Evolutionary conservation across 306 rosid species (phyloP).

Genomic region (Pterocarpus santalinus): DNA sequence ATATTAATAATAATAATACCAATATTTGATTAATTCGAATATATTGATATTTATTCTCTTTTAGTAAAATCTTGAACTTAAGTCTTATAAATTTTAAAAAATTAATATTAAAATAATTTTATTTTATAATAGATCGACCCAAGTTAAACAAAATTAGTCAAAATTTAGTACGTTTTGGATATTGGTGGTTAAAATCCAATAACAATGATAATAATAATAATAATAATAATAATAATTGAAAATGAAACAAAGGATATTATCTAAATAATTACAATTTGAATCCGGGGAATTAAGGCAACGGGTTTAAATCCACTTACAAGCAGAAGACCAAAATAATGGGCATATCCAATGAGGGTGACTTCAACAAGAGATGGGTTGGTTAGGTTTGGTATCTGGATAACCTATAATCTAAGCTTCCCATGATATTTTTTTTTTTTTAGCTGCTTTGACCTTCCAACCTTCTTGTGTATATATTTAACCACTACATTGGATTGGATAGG

Average conservation of each 20-base stretch:
- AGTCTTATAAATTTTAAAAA: too few relatives aligned
- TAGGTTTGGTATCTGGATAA: conserved; percentile 66
- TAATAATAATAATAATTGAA: too few relatives aligned
- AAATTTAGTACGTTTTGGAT: too few relatives aligned
- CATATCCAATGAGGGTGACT: background rate
- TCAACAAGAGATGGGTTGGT: conserved; percentile 33
- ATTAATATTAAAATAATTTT: too few relatives aligned
- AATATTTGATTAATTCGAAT: too few relatives aligned
- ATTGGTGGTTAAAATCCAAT: too few relatives aligned
- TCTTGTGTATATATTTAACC: conserved; percentile 4
- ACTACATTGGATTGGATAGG: conserved; percentile 20
- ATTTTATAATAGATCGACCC: too few relatives aligned
- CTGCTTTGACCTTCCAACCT: conserved; percentile 46
- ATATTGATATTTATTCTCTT: too few relatives aligned
- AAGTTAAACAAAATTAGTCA: too few relatives aligned
- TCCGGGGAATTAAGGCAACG: conserved; percentile 35
- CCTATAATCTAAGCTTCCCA: conserved; percentile 48
- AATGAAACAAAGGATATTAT: background rate
- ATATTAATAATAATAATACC: background rate
- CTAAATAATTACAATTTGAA: conserved; percentile 46
- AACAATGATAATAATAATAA: too few relatives aligned
- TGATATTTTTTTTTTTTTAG: conserved; percentile 23
- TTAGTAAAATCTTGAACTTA: too few relatives aligned
- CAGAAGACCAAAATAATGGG: conserved; percentile 42
- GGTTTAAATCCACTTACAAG: conserved; percentile 45